phyloP scores from a whole-genome alignment of 768 basidiomycete species.

The Naganishia vishniacii region DNA sequence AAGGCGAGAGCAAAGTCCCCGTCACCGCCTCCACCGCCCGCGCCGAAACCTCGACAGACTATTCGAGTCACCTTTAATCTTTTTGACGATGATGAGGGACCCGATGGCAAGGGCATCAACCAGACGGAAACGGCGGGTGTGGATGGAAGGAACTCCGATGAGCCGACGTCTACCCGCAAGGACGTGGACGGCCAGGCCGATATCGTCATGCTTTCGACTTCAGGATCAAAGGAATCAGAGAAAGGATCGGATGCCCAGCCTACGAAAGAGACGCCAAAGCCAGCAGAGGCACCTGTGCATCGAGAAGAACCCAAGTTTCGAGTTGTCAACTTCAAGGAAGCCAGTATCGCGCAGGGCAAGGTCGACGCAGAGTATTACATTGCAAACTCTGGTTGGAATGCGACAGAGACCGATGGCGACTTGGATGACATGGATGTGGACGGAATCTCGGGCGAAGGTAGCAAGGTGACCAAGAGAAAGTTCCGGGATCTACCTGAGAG shows the following conservation, averaged over 20 bases:
- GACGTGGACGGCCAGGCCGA: neutral
- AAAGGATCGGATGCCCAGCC: neutral
- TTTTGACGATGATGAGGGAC: constrained; percentile 16
- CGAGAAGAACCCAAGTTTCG: constrained; percentile 12
- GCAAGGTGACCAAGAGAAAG: constrained; percentile 15
- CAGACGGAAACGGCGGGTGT: neutral
- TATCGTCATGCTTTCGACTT: neutral
- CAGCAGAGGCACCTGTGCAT: neutral
- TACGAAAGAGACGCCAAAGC: neutral
- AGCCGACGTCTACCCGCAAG: too few relatives aligned
- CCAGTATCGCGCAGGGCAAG: constrained; percentile 8
- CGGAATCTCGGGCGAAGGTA: neutral
- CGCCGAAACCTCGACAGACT: constrained; percentile 10
- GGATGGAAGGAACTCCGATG: neutral
- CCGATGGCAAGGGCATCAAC: neutral
- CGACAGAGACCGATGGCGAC: neutral
- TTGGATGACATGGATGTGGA: constrained; percentile 3
- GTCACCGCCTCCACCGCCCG: neutral
- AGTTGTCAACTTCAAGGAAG: constrained; percentile 22
- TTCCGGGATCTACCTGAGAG: neutral
- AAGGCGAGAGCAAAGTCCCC: constrained; percentile 6
- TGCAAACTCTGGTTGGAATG: neutral
- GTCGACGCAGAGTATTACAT: constrained; percentile 23
- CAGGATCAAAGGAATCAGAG: neutral
- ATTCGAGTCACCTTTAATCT: neutral